Evolutionary conservation across 179 eudicot genomes (phyloP).

Genomic region (Silene vulgaris): DNA sequence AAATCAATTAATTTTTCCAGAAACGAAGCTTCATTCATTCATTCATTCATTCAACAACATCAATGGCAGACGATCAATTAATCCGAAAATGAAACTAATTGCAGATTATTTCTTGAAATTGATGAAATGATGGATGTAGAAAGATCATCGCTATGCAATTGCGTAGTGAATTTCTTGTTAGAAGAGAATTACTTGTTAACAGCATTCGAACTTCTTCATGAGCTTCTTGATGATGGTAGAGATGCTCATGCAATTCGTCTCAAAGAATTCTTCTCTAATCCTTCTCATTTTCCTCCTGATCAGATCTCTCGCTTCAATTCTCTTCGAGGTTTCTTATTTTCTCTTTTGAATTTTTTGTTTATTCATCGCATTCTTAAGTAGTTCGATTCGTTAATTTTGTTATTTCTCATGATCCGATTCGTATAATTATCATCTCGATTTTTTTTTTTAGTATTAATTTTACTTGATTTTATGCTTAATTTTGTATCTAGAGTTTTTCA

Average conservation of each 20-base stretch:
- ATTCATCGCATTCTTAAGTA: neutral
- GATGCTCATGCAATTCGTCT: conserved; percentile 94
- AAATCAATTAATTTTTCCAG: neutral
- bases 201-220: conserved; percentile 98
- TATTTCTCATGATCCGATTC: neutral
- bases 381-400: neutral
- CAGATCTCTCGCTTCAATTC: conserved; percentile 92
- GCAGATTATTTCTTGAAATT: too few relatives aligned
- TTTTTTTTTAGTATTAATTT: neutral
- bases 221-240: conserved; percentile 93
- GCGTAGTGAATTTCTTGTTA: conserved; percentile 91
- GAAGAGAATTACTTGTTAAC: conserved; percentile 87
- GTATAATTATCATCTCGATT: neutral
- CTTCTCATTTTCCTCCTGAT: conserved; percentile 85
- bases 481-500: too few relatives aligned
- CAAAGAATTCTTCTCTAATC: conserved; percentile 78
- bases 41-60: conserved; percentile 1
- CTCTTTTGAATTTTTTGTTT: neutral
- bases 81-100: neutral
- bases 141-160: conserved; percentile 92
- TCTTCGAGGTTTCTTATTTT: conserved; percentile 54
- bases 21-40: conserved; percentile 2
- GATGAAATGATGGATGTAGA: conserved; percentile 68
- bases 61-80: conserved; percentile 13
- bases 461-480: neutral